These are phyloP conservation scores for Pseudocercospora musae DNA, from an alignment of 2,329 filamentous ascomycete genomes.

Conservation along the genomic window DNA sequence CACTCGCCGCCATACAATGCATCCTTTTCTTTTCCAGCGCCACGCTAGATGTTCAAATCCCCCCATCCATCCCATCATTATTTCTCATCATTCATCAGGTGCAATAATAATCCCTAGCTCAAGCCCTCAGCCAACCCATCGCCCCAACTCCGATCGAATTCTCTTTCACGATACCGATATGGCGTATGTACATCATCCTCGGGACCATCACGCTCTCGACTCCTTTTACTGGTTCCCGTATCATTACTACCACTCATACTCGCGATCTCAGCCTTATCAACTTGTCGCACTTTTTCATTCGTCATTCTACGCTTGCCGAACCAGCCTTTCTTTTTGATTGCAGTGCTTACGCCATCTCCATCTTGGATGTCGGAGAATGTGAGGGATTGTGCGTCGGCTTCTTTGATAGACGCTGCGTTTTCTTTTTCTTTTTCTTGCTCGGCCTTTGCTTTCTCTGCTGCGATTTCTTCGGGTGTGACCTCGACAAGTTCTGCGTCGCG, in stretches of 20 bases:
- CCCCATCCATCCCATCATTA: background rate
- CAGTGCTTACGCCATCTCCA: constrained; percentile 18
- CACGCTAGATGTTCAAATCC: background rate
- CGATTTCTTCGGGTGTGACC: constrained; percentile 37
- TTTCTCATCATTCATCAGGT: background rate
- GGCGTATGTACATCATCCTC: constrained; percentile 50
- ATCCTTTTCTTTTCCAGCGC: constrained; percentile 3
- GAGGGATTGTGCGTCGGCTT: constrained; percentile 14
- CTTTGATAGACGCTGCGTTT: background rate
- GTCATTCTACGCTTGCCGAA: constrained; percentile 23
- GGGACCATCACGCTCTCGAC: constrained; percentile 31
- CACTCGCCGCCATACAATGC: too few relatives aligned
- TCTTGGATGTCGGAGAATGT: constrained; percentile 16
- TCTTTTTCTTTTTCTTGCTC: background rate
- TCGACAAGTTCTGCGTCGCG: constrained; percentile 95
- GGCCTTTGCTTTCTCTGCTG: constrained; percentile 6
- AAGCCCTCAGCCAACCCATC: constrained; percentile 83
- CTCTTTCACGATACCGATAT: constrained; percentile 49
- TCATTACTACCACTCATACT: constrained; percentile 24
- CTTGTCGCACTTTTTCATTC: constrained; percentile 14
- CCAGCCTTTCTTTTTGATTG: constrained; percentile 29
- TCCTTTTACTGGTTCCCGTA: constrained; percentile 29
- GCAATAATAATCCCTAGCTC: constrained; percentile 51
- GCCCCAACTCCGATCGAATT: constrained; percentile 69
- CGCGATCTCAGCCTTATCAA: constrained; percentile 26